Base-by-base conservation (phyloP, 306 rosid species). In the Trichosanthes truncata region DNA sequence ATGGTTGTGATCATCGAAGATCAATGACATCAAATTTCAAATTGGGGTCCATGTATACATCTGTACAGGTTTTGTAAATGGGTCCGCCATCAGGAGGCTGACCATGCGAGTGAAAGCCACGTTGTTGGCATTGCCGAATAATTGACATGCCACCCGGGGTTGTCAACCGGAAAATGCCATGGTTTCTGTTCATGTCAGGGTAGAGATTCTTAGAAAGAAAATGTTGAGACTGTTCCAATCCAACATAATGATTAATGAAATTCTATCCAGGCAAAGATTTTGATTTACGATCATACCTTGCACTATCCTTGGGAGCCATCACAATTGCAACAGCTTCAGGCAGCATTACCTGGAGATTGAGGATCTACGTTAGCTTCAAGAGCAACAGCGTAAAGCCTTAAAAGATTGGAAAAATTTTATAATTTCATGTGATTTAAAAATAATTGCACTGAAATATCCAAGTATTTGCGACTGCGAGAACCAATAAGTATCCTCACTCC, bases 251-350 rank as follows among this genome's bases (percentile, higher is more conserved):
- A 61, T 74, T 74, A 51, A 36, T 18, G 63, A 10, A 77, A 72
- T 23, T 14, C 78, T 21, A 41, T 7, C 62, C 25, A 23, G 52
- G 33, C 14, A 66, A 81, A 36, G 80, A 43, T 23, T 46, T 26
- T 78, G 25, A 7, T 78, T 46, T 68, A 48, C 2, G 45, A 71
- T 65, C 88, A 86, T 87, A 95, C 97, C 90, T 92, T 26, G 92
- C 75, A 77, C 86, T 85, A 84, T 91, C 98, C 79, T 25, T 84
- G 49, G 98, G 98, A 6, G 98, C 98, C 98, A 95, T 95, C 84
- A 95, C 97, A 82, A 95, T 92, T 36, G 98, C 98, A 69, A 95
- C 97, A 76, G 98, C 62, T 88, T 95, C 98, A 4, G 97, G 98
- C 90, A 92, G 86, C 98, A 95, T 95, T 81, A 92, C 91, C 98